Base-by-base conservation (phyloP, 1,284 basidiomycete genomes). In the Cutaneotrichosporon sp. region DNA sequence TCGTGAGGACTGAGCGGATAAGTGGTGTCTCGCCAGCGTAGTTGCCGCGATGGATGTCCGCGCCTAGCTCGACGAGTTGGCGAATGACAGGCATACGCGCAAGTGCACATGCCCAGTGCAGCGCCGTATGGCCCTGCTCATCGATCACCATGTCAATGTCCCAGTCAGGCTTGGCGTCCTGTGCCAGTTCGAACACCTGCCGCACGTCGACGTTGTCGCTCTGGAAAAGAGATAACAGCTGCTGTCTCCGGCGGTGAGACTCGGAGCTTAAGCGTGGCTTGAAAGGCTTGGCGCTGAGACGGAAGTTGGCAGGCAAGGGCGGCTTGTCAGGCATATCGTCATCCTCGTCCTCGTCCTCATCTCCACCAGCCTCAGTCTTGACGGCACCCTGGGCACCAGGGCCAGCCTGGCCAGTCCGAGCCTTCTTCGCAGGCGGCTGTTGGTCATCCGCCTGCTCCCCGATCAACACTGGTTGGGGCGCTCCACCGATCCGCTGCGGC, bases 11-110 rank as follows among this genome's bases (percentile, higher is more conserved):
- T 1, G 92, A 86, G 39, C 96, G 86, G 47, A 97, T 90, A 22
- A 99, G 82, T 2, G 96, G 85, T 0, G 94, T 97, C 75, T 99
- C 94, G 46, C 96, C 94, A 6, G 86, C 83, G 68, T 87, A 87
- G 75, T 98, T 98, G 3, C 92, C 92, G 24, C 89, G 82, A 62
- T 90, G 82, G 17, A 90, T 79, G 68, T 97, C 92, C 3, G 91
- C 88, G 25, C 90, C 89, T 33, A 80, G 78, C 9, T 76, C 77
- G 56, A 88, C 80, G 48, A 91, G 81, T 33, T 84, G 83, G 35
- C 83, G 81, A 14, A 88, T 81, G 22, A 82, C 82, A 16, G 79
- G 75, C 51, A 83, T 78, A 22, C 87, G 82, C 3, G 85, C 90
- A 38, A 97, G 79, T 32, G 91, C 89, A 6, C 90, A 85, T 1